These are phyloP conservation scores for Sarcodon aspratus DNA, from an alignment of 768 basidiomycete genomes.

Conservation along the genomic window DNA sequence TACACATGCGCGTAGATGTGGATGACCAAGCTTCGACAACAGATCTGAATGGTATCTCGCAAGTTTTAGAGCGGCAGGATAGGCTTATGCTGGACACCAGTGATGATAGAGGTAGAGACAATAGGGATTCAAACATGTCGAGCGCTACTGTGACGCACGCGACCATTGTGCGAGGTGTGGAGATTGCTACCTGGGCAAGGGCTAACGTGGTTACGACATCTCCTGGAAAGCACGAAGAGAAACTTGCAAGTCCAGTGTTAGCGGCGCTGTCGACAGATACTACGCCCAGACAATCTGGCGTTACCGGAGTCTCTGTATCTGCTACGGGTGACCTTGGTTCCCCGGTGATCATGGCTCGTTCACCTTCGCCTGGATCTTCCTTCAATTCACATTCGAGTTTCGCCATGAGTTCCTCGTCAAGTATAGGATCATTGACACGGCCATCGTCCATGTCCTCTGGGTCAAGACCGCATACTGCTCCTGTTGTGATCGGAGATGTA, in stretches of 20 bases:
- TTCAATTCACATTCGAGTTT: neutral
- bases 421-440: neutral
- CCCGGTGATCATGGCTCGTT: neutral
- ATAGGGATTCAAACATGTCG: constrained; percentile 17
- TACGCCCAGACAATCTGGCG: neutral
- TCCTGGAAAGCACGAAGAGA: too few species aligned
- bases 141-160: constrained; percentile 20
- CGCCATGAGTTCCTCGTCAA: neutral
- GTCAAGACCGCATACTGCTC: too few species aligned
- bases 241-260: too few species aligned
- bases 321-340: neutral
- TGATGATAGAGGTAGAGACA: constrained; percentile 12
- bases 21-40: too few species aligned
- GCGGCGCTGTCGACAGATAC: neutral
- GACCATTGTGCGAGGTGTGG: constrained; percentile 15
- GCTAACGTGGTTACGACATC: constrained; percentile 8
- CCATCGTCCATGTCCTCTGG: neutral
- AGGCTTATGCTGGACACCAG: too few species aligned
- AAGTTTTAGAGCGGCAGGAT: too few species aligned
- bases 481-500: too few species aligned
- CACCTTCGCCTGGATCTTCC: neutral
- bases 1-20: too few species aligned
- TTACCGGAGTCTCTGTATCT: neutral
- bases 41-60: too few species aligned
- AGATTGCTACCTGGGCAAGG: constrained; percentile 12